These are phyloP conservation scores for Aschersonia sp. DNA, from an alignment of 2,329 filamentous ascomycete species.

Conservation along the genomic window DNA sequence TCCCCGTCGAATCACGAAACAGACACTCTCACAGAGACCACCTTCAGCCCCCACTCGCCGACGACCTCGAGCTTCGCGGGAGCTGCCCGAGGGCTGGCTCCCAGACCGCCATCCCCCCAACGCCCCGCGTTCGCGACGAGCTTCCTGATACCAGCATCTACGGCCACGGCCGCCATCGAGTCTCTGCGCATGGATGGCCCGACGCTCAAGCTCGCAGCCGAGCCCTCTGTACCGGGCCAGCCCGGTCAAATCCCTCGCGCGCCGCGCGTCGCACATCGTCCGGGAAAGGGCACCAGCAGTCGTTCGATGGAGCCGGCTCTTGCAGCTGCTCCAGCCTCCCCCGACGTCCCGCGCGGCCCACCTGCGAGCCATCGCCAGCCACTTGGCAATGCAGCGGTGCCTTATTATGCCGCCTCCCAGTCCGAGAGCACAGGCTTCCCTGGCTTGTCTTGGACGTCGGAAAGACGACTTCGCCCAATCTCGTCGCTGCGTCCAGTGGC, in stretches of 20 bases:
- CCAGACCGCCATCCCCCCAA: constrained; percentile 42
- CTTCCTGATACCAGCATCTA: neutral
- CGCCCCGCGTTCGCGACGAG: constrained; percentile 15
- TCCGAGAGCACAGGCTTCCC: constrained; percentile 3
- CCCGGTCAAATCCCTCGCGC: too few relatives aligned
- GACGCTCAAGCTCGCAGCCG: neutral
- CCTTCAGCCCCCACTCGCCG: constrained; percentile 42
- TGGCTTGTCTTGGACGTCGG: neutral
- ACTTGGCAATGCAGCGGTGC: constrained; percentile 15
- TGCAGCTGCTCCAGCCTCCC: constrained; percentile 33
- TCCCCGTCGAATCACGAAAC: constrained; percentile 34
- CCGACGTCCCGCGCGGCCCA: constrained; percentile 45
- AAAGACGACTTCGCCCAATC: neutral
- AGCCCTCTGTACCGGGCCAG: too few relatives aligned
- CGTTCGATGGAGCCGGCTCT: constrained; percentile 8
- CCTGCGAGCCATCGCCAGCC: constrained; percentile 42
- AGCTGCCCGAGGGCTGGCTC: constrained; percentile 36
- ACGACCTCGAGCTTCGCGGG: constrained; percentile 32
- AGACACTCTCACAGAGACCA: constrained; percentile 41
- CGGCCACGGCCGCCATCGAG: neutral
- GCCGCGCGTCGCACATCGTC: constrained; percentile 8
- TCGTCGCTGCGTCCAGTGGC: neutral
- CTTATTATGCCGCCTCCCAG: constrained; percentile 10
- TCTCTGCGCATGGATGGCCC: neutral
- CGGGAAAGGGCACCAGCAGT: constrained; percentile 20